Conservation (phyloP, 2,329 filamentous ascomycete genomes). For the Talaromyces marneffei region DNA sequence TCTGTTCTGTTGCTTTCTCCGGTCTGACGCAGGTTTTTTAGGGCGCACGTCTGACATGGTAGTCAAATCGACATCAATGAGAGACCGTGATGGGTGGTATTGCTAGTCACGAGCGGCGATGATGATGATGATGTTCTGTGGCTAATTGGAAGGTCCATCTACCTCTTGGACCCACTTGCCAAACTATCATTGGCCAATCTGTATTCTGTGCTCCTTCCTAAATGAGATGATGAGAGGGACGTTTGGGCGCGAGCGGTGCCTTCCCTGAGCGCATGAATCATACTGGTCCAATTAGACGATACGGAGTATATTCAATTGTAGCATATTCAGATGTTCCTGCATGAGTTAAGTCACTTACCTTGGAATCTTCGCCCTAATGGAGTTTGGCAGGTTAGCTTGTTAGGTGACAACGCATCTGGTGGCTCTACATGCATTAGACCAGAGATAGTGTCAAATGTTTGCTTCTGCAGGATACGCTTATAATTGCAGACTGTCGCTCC, state of each 20-base stretch:
- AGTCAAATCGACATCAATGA: not conserved
- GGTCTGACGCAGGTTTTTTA: constrained; percentile 11
- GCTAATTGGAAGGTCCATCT: not conserved
- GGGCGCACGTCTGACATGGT: not conserved
- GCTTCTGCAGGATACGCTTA: not conserved
- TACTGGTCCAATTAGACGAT: not conserved
- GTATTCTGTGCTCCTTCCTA: not conserved
- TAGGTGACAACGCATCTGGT: not conserved
- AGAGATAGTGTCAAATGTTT: not conserved
- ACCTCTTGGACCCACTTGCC: not conserved
- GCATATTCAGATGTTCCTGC: not conserved
- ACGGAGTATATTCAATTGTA: not conserved
- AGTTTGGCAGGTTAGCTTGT: not conserved
- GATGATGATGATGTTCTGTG: not conserved
- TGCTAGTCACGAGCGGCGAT: too few species aligned
- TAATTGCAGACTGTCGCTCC: not conserved
- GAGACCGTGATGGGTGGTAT: not conserved
- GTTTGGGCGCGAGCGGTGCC: not conserved
- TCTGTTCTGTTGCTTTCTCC: constrained; percentile 40
- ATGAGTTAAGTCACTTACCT: not conserved
- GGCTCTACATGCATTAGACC: not conserved
- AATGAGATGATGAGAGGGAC: not conserved
- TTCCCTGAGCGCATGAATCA: not conserved
- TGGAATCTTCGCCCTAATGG: not conserved
- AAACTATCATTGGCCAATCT: not conserved